Percentiles rank a stretch among this genome's conserved stretches.
phyloP scores from a whole-genome alignment of 2,329 filamentous ascomycete species.

The Pseudogymnoascus sp. region DNA sequence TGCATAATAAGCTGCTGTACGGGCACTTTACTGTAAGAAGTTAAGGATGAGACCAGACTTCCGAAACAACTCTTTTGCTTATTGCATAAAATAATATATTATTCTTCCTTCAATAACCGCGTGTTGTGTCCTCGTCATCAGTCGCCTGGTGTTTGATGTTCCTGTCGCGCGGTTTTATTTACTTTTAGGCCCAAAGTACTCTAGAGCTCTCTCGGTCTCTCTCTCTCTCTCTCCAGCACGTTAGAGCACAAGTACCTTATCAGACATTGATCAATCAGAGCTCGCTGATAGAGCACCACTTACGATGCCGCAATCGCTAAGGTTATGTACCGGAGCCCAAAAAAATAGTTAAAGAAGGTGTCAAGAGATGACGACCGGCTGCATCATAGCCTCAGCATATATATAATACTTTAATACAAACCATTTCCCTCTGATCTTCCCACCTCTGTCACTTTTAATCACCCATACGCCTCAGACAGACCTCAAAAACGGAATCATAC shows the following conservation, averaged over 20 bases:
- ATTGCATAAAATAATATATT: background rate
- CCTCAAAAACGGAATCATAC: too few relatives aligned
- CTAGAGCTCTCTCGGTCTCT: background rate
- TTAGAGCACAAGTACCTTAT: background rate
- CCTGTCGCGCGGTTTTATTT: background rate
- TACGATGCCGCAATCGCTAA: background rate
- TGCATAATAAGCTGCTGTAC: background rate
- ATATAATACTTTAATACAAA: background rate
- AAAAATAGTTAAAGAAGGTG: background rate
- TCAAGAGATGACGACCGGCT: background rate
- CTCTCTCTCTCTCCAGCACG: background rate
- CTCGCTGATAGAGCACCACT: background rate
- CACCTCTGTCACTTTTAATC: background rate
- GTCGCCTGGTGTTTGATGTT: background rate
- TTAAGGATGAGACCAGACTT: background rate
- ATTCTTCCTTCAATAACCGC: background rate
- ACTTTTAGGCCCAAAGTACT: background rate
- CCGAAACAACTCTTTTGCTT: background rate
- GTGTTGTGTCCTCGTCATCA: background rate
- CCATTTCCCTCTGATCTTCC: background rate
- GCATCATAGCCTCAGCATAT: background rate
- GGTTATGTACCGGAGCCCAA: background rate
- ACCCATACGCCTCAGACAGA: conserved; percentile 8
- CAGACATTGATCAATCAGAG: conserved; percentile 2
- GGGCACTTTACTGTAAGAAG: background rate